Base-by-base conservation (phyloP, 2,329 filamentous ascomycete genomes). In the Dryadomyces sulphureus region DNA sequence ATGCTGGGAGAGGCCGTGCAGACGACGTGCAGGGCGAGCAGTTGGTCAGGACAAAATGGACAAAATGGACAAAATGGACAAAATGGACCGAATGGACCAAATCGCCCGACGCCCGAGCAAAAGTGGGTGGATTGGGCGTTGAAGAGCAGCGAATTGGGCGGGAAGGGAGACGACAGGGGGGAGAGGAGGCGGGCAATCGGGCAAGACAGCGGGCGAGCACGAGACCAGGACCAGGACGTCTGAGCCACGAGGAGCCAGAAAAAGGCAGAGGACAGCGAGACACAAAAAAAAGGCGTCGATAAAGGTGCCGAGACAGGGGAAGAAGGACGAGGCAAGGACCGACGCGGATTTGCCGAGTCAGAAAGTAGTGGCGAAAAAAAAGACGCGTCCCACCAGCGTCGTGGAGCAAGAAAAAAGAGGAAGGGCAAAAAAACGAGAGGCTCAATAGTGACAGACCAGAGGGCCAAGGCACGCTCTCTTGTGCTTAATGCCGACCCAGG, bases 291-390 rank as follows among this genome's bases (percentile, higher is more conserved):
- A 24, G 35, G 22, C 41, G 19, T 16, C 8, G 41, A 22, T 19
- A 36, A 16, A 27, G 12, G 35, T 8, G 27, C 21, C 12, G 35
- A 30, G n/a, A 20, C 21, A 14, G 17, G 17, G 35, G 17, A 25
- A 27, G 20, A 38, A 16, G 19, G 19, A 32, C 24, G 40, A 36
- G 42, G 43, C 43, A 38, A 45, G 43, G 43, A 35, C 43, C 43
- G 43, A 34, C 43, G 43, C 43, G 43, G 30, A 38, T 25, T 7
- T n/a, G 11, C 34, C 35, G n/a, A 21, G 22, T 30, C 43, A 20
- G 34, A 38, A 39, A 30, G 43, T 24, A 22, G 43, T 17, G 27
- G 27, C 27, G 27, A 32, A 32, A 32, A 14, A 30, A 27, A 14
- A 30, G 19, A 39, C 43, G 35, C 43, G 43, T 38, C 43, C 41